phyloP scores from a whole-genome alignment of 768 basidiomycete genomes.

The Coprinopsis cinerea region DNA sequence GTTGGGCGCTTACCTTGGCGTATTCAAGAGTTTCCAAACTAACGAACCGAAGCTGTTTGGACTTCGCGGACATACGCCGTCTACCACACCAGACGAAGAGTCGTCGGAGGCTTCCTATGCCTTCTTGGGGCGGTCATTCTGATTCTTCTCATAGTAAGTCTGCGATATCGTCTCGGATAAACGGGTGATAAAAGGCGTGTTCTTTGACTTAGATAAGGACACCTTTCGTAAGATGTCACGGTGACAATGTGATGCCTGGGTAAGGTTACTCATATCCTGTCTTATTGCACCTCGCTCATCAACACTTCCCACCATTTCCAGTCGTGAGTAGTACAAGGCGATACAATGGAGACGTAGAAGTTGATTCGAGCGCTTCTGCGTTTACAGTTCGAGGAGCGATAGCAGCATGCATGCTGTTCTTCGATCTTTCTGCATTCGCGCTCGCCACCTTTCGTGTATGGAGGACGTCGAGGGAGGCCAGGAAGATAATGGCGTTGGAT shows the following conservation, averaged over 20 bases:
- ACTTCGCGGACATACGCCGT: not conserved
- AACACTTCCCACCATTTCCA: no score
- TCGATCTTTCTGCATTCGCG: not conserved
- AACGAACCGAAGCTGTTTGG: not conserved
- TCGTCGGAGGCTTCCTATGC: not conserved
- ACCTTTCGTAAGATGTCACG: not conserved
- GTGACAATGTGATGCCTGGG: no score
- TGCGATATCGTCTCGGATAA: not conserved
- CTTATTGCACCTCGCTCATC: no score
- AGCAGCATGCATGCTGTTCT: not conserved
- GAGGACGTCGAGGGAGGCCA: not conserved
- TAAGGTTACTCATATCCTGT: no score
- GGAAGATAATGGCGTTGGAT: not conserved
- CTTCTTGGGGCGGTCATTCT: not conserved
- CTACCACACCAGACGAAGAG: not conserved
- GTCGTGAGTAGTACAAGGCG: no score
- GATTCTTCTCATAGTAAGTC: not conserved
- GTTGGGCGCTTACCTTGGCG: not conserved
- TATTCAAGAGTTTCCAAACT: not conserved
- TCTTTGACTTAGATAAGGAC: not conserved
- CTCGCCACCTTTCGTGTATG: not conserved
- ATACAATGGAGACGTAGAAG: no score
- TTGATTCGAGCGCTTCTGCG: no score
- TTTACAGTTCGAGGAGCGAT: not conserved
- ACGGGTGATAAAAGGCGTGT: not conserved